These are phyloP conservation scores for Tetrapisispora namnaoensis DNA, from an alignment of 805 yeast species.

Conservation along the genomic window DNA sequence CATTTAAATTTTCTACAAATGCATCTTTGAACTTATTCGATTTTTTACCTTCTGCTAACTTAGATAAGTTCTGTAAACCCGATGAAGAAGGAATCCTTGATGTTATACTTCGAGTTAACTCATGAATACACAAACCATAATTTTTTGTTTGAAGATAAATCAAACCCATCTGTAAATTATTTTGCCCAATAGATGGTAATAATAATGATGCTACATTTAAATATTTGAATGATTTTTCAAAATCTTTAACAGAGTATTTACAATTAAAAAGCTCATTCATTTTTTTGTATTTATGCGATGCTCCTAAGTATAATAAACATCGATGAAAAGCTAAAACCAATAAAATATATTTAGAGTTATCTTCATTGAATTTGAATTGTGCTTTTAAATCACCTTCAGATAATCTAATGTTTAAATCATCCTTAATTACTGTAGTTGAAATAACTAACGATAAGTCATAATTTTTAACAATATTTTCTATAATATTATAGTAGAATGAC, in stretches of 20 bases:
- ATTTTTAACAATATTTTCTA: constrained; percentile 14
- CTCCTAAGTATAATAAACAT: constrained; percentile 42
- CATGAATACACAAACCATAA: constrained; percentile 17
- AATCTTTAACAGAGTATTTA: constrained; percentile 32
- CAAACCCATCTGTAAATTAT: constrained; percentile 30
- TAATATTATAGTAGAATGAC: constrained; percentile 38
- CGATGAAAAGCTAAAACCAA: constrained; percentile 12
- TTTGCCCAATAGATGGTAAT: constrained; percentile 58
- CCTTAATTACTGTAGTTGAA: constrained; percentile 4
- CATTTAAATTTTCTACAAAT: constrained; percentile 9
- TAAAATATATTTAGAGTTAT: constrained; percentile 8
- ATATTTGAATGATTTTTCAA: constrained; percentile 35
- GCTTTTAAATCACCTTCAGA: neutral
- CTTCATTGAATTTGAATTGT: constrained; percentile 3
- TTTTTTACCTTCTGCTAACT: constrained; percentile 29
- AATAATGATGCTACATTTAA: constrained; percentile 46
- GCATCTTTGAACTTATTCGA: constrained; percentile 22
- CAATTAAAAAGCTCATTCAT: constrained; percentile 36
- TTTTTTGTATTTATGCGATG: constrained; percentile 47
- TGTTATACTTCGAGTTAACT: constrained; percentile 40
- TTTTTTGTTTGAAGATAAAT: constrained; percentile 20
- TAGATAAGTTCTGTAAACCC: constrained; percentile 39
- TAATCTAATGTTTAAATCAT: constrained; percentile 6
- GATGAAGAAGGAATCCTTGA: constrained; percentile 42
- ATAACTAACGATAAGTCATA: constrained; percentile 9